These are phyloP conservation scores for Penstemon barbatus DNA, from an alignment of 257 asterid genomes.

Conservation along the genomic window DNA sequence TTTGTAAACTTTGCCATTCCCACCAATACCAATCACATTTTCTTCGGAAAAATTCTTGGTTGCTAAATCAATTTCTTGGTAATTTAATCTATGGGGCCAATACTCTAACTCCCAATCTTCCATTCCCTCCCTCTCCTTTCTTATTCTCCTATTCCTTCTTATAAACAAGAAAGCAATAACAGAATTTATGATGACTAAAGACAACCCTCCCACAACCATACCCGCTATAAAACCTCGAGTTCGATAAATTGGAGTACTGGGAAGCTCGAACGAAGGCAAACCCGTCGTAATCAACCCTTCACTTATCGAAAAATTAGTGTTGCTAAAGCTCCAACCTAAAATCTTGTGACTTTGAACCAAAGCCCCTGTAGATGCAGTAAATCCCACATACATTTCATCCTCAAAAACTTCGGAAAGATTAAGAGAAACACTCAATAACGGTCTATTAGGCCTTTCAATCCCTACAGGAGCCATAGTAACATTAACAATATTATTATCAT, in stretches of 20 bases:
- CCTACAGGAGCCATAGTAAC: conserved; percentile 68
- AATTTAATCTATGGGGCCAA: conserved; percentile 46
- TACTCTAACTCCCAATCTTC: conserved; percentile 57
- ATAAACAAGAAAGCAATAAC: conserved; percentile 20
- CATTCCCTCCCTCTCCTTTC: conserved; percentile 31
- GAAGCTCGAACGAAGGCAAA: conserved; percentile 41
- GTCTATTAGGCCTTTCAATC: conserved; percentile 47
- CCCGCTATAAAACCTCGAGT: conserved; percentile 35
- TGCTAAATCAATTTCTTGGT: conserved; percentile 39
- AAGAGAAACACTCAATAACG: conserved; percentile 43
- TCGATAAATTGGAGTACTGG: conserved; percentile 26
- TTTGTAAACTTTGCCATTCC: conserved; percentile 48
- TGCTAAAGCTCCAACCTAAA: conserved; percentile 54
- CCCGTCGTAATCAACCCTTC: conserved; percentile 36
- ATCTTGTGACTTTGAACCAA: conserved; percentile 38
- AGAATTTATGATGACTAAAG: conserved; percentile 10
- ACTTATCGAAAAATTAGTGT: conserved; percentile 45
- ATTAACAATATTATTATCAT: conserved; percentile 42
- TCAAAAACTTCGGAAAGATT: conserved; percentile 31
- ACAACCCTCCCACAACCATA: conserved; percentile 8
- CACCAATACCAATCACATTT: conserved; percentile 51
- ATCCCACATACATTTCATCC: conserved; percentile 43
- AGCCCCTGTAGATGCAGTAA: conserved; percentile 40
- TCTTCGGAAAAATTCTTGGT: conserved; percentile 41
- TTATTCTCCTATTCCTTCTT: conserved; percentile 33